Evolutionary conservation across 352 stramenopile species (phyloP), one percentile per base, ranked within the genome.

Genomic region (Salisapilia sapeloensis): DNA sequence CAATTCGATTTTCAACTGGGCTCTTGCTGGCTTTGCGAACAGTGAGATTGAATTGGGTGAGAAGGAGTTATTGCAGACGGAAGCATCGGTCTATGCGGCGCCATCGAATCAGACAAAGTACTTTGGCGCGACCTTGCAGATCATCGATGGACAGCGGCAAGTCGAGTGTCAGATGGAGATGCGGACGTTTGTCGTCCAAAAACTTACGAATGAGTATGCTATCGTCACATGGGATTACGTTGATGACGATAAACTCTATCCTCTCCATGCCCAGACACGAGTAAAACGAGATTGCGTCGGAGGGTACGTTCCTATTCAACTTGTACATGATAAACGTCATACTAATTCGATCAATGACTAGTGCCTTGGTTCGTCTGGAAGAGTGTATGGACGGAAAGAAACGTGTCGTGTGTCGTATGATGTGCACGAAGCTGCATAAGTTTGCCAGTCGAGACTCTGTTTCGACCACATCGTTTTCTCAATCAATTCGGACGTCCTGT

Each of bases 171-270:
- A 26, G 2, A 40, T 50, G 2, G 37, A 67, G 35, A 30, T 40
- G 2, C 35, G 44, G 6, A 43, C 44, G 17, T 27, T 53, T 4
- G 53, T 45, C n/a, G 56, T 50, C 29, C 60, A 56, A 16, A 39
- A 41, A 2, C 46, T 60, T 27, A 24, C 35, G 7, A 41, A 39
- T 6, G 48, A 47, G 5, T 48, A 46, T 19, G 51, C 42, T 19
- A 45, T 66, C 14, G 27, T 66, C 21, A 41, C 60, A 2, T 67
- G 56, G 51, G 52, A 63, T 25, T 67, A 44, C 29, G 56, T 63
- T 10, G 56, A 67, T 29, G 40, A 33, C 3, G 51, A 67, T 28
- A 51, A 66, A 15, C 33, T 60, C 24, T 42, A 58, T 16, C 50
- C 54, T 12, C 24, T 53, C 9, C 41, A 35, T 19, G 20, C 35